Evolutionary conservation across 75 land plant species (phyloP).

Genomic region (Gnetum montanum): DNA sequence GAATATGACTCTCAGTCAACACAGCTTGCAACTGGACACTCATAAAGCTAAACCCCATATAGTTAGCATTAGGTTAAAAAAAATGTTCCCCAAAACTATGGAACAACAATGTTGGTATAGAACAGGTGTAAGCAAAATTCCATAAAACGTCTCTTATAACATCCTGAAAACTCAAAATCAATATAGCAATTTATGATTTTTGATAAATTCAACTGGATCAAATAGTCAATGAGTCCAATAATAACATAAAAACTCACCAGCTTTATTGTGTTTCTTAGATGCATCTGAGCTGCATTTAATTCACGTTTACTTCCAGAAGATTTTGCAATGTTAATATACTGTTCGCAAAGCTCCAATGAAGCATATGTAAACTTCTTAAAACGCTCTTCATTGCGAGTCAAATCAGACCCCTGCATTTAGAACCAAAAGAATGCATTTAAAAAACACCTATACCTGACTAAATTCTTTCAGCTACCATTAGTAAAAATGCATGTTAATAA

Average conservation of each 20-base stretch:
- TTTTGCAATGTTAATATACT: slow-evolving; percentile 51
- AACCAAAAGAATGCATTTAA: not conserved
- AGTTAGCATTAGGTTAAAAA: too few species aligned
- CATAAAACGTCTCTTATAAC: too few species aligned
- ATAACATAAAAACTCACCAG: slow-evolving; percentile 47
- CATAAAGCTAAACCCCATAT: too few species aligned
- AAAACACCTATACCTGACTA: not conserved
- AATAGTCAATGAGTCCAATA: too few species aligned
- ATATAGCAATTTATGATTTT: too few species aligned
- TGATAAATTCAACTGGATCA: too few species aligned
- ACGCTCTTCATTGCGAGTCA: slow-evolving; percentile 58
- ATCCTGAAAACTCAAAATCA: too few species aligned
- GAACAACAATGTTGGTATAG: too few species aligned
- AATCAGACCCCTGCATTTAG: slow-evolving; percentile 55
- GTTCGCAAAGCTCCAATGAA: slow-evolving; percentile 65
- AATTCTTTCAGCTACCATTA: not conserved
- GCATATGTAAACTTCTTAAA: slow-evolving; percentile 64
- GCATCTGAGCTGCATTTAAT: slow-evolving; percentile 78
- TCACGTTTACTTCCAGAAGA: slow-evolving; percentile 47
- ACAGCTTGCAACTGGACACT: too few species aligned
- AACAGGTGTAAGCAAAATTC: too few species aligned
- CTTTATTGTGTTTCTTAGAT: slow-evolving; percentile 57
- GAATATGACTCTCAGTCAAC: too few species aligned
- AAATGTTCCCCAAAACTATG: too few species aligned
- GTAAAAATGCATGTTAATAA: slow-evolving; percentile 1